Evolutionary conservation across 768 basidiomycete species (phyloP), one percentile per base, ranked within the genome.

Genomic region (Tulasnella sp.): DNA sequence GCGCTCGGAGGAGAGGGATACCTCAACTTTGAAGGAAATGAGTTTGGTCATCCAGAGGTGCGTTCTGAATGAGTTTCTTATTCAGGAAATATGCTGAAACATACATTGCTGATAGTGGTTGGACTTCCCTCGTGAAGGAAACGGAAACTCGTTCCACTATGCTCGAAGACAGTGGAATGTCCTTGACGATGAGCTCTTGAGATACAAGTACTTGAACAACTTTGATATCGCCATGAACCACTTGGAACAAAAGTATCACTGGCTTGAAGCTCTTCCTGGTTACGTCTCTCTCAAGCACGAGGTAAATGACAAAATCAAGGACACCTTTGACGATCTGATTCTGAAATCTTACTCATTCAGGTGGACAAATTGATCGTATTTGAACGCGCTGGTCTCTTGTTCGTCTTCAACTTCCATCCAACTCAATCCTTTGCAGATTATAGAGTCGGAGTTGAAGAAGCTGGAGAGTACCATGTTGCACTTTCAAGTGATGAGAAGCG

Each of bases 31-130:
- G 90, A 93, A 65, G 91, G 89, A 28, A 98, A 96, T 57, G 93
- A 99, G 62, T 99, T 99, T 62, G 93, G 93, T 37, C 93, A 99
- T 64, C 93, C 93, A 9, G 93, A 99, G 70, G 89, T 82, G 55
- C 40, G 70, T 62, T 19, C 41, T 15, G 3, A 12, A 37, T 37
- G 33, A 19, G 46, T 22, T 45, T 42, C 56, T 33, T 16, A 28
- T 12, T 19, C 37, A 25, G 5, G 19, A n/a, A 42, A 16, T 22
- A n/a, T 37, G 3, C 35, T 29, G n/a, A 29, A 12, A 32, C 10
- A 27, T 32, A 15, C n/a, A 24, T 40, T 24, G 37, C 37, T 22
- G 39, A 28, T 56, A 89, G 80, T 99, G 95, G 95, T 88, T 99
- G 60, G 95, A 99, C 66, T 99, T 99, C 69, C 95, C 95, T 35